A percentile compares a stretch with the other conserved stretches of the same genome.
Evolutionary conservation across 2,329 filamentous ascomycete species (phyloP).

Genomic region (Canariomyces notabilis): DNA sequence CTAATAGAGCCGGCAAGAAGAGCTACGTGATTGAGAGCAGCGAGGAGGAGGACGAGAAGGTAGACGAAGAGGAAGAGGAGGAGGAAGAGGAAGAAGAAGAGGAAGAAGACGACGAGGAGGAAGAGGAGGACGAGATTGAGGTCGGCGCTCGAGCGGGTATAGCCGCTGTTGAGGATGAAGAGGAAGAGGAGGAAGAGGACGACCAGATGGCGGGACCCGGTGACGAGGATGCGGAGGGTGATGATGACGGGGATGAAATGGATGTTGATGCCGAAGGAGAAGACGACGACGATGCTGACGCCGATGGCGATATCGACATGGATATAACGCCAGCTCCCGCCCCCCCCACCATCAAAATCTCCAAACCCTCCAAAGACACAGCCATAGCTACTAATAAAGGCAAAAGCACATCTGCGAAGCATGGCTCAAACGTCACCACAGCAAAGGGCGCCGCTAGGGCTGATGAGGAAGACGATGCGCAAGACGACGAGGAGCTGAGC

Average conservation of each 20-base stretch:
- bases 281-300: conserved; percentile 35
- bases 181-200: conserved; percentile 36
- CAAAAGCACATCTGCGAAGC: conserved; percentile 25
- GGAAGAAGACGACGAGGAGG: conserved; percentile 27
- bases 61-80: conserved; percentile 32
- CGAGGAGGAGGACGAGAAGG: conserved; percentile 37
- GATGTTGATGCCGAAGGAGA: conserved; percentile 30
- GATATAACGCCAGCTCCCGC: conserved; percentile 33
- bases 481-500: conserved; percentile 53
- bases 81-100: conserved; percentile 23
- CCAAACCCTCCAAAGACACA: conserved; percentile 37
- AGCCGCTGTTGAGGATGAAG: conserved; percentile 31
- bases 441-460: conserved; percentile 16
- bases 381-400: conserved; percentile 29
- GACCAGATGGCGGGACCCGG: conserved; percentile 19
- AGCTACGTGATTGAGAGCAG: conserved; percentile 55
- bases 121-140: conserved; percentile 27
- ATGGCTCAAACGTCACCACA: conserved; percentile 12
- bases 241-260: conserved; percentile 23
- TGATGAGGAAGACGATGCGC: conserved; percentile 37
- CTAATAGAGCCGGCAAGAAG: conserved; percentile 51
- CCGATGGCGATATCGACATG: conserved; percentile 48
- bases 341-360: conserved; percentile 46
- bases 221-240: conserved; percentile 23
- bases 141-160: conserved; percentile 24